phyloP scores from a whole-genome alignment of 2,329 filamentous ascomycete species.

The Alternaria tenuissima region DNA sequence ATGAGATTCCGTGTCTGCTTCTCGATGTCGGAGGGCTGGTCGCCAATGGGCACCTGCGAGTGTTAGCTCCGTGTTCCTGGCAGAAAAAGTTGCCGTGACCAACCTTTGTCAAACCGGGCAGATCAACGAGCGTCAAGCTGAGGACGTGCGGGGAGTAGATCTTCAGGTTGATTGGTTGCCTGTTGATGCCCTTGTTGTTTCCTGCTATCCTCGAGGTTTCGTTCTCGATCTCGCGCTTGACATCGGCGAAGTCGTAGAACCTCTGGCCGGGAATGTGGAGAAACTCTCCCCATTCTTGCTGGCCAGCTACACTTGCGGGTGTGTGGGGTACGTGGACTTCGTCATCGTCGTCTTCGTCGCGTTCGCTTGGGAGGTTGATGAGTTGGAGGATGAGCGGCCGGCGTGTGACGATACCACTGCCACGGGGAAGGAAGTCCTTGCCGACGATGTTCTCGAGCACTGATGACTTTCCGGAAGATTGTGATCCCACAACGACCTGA shows the following conservation, averaged over 20 bases:
- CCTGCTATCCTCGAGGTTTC: slow-evolving; percentile 95
- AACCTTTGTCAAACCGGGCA: slow-evolving; percentile 94
- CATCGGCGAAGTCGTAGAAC: slow-evolving; percentile 90
- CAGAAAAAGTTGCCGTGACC: slow-evolving; percentile 10
- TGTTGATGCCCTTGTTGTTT: slow-evolving; percentile 97
- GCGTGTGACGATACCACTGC: slow-evolving; percentile 94
- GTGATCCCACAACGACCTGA: slow-evolving; percentile 97
- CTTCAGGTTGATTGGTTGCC: slow-evolving; percentile 97
- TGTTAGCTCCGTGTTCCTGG: slow-evolving; percentile 35
- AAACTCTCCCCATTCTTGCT: slow-evolving; percentile 90
- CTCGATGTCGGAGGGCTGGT: slow-evolving; percentile 97
- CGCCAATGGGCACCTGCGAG: slow-evolving; percentile 86
- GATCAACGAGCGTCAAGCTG: slow-evolving; percentile 93
- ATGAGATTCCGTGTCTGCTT: slow-evolving; percentile 97
- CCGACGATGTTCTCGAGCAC: slow-evolving; percentile 99
- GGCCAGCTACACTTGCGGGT: slow-evolving; percentile 73
- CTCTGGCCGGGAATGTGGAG: slow-evolving; percentile 90
- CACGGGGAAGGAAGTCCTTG: slow-evolving; percentile 93
- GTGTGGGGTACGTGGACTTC: slow-evolving; percentile 75
- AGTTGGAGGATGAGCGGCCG: slow-evolving; percentile 95
- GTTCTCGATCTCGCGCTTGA: slow-evolving; percentile 95
- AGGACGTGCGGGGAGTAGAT: slow-evolving; percentile 97
- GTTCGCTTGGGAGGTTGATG: slow-evolving; percentile 87
- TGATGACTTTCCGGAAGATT: slow-evolving; percentile 97
- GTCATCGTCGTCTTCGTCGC: slow-evolving; percentile 72